Evolutionary conservation across 345 rosid species (phyloP).

Genomic region (Hibiscus trionum): DNA sequence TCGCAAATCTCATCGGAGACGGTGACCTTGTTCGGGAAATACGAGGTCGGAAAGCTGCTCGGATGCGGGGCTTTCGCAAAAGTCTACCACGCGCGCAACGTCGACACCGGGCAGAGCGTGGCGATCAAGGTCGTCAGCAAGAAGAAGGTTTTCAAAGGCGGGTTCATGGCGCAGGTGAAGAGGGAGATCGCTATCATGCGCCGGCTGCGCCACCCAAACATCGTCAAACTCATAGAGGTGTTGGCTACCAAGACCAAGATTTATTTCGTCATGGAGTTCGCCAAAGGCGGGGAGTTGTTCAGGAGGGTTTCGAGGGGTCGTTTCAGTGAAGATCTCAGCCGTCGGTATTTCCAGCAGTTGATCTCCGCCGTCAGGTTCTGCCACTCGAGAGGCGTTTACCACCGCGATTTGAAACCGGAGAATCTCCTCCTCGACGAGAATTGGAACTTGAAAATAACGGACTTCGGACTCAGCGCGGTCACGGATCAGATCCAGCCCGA

Average conservation of each 20-base stretch:
- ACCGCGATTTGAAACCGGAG: conserved; percentile 86
- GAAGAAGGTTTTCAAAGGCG: conserved; percentile 50
- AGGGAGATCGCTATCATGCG: conserved; percentile 84
- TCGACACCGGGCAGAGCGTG: conserved; percentile 62
- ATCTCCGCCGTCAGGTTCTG: conserved; percentile 73
- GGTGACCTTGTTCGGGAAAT: conserved; percentile 45
- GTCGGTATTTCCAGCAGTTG: conserved; percentile 78
- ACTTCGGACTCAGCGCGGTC: conserved; percentile 85
- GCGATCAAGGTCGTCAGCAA: conserved; percentile 85
- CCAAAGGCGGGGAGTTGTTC: conserved; percentile 91
- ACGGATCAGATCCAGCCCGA: conserved; percentile 61
- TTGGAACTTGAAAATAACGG: conserved; percentile 62
- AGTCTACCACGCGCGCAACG: conserved; percentile 62
- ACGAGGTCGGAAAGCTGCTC: conserved; percentile 73
- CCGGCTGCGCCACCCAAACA: conserved; percentile 51
- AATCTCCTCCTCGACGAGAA: conserved; percentile 86
- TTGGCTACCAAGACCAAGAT: conserved; percentile 72
- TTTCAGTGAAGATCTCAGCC: conserved; percentile 84
- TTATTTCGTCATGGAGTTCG: conserved; percentile 83
- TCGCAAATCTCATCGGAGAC: conserved; percentile 15
- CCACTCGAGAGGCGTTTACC: conserved; percentile 73
- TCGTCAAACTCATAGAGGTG: conserved; percentile 69
- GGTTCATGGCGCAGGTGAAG: conserved; percentile 38
- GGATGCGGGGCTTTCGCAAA: conserved; percentile 87
- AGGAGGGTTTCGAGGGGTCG: conserved; percentile 58